These are phyloP conservation scores for Aspergillus carlsbadensis DNA, from an alignment of 495 filamentous ascomycete genomes.

Conservation along the genomic window DNA sequence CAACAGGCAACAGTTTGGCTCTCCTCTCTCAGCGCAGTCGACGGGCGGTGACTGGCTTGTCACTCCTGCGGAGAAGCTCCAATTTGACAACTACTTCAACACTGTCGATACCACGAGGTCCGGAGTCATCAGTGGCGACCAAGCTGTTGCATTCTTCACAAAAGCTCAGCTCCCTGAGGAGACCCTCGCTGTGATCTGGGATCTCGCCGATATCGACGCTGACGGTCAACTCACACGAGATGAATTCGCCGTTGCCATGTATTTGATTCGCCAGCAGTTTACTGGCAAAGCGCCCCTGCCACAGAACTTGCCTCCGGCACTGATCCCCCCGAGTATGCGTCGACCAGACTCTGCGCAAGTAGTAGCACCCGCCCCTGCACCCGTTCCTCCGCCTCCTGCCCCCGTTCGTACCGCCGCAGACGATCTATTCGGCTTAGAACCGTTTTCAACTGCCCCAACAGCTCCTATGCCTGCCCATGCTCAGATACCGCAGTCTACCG, in stretches of 20 bases:
- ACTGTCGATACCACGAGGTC: conserved; percentile 75
- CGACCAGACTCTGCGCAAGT: conserved; percentile 52
- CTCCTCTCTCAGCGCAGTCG: conserved; percentile 56
- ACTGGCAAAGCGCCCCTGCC: conserved; percentile 70
- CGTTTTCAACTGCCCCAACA: conserved; percentile 40
- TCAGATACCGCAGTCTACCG: conserved; percentile 68
- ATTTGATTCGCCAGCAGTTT: conserved; percentile 86
- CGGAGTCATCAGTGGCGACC: conserved; percentile 86
- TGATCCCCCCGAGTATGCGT: conserved; percentile 89
- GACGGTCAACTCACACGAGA: conserved; percentile 82
- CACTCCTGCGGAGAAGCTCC: conserved; percentile 74
- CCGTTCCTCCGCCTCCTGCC: conserved; percentile 55
- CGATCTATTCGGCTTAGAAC: conserved; percentile 87
- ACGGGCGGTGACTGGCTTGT: conserved; percentile 81
- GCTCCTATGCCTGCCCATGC: conserved; percentile 52
- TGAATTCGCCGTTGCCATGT: conserved; percentile 98
- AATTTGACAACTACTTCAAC: conserved; percentile 81
- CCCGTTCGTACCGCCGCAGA: conserved; percentile 71
- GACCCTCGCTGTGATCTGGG: conserved; percentile 93
- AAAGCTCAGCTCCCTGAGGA: conserved; percentile 89
- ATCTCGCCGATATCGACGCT: conserved; percentile 90
- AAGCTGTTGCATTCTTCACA: conserved; percentile 93
- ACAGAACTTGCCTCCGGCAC: conserved; percentile 68
- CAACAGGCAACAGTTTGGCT: conserved; percentile 55
- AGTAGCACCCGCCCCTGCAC: conserved; percentile 32